These are phyloP conservation scores for Akanthomyces lecanii DNA, from an alignment of 2,329 filamentous ascomycete genomes.

Conservation along the genomic window DNA sequence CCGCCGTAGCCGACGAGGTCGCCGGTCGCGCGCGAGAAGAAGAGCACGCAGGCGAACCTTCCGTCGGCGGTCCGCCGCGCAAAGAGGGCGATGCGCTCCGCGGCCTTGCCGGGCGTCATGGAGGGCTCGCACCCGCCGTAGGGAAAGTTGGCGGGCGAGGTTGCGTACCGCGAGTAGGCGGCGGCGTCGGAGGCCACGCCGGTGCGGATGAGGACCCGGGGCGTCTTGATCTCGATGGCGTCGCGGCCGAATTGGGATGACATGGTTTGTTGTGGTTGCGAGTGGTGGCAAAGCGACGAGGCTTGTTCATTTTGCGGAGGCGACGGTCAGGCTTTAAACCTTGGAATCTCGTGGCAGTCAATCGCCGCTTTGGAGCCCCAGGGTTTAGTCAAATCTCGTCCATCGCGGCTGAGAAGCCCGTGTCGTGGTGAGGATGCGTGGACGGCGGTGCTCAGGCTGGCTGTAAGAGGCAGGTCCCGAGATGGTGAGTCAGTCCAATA, in stretches of 20 bases:
- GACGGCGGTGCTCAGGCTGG: not conserved
- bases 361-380: too few relatives aligned
- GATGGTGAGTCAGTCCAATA: not conserved
- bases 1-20: slow-evolving; percentile 21
- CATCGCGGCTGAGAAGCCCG: too few relatives aligned
- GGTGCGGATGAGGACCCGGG: slow-evolving; percentile 36
- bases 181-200: slow-evolving; percentile 23
- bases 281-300: too few relatives aligned
- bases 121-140: slow-evolving; percentile 1
- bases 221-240: slow-evolving; percentile 35
- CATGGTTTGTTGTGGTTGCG: slow-evolving; percentile 4
- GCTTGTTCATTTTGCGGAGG: too few relatives aligned
- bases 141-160: slow-evolving; percentile 20
- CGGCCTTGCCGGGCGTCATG: slow-evolving; percentile 17
- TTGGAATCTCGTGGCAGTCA: too few relatives aligned
- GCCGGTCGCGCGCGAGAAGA: slow-evolving; percentile 18
- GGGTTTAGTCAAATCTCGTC: too few relatives aligned
- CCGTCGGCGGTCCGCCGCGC: slow-evolving; percentile 17
- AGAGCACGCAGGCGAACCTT: slow-evolving; percentile 20
- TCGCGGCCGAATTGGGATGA: slow-evolving; percentile 15
- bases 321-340: too few relatives aligned
- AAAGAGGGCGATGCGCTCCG: slow-evolving; percentile 13
- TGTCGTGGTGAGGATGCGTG: not conserved
- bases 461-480: not conserved
- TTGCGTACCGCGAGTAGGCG: slow-evolving; percentile 16